A percentile compares a stretch with the other conserved stretches of the same genome.
These are phyloP conservation scores for Beauveria sp. DNA, from an alignment of 2,329 filamentous ascomycete species.

Conservation along the genomic window DNA sequence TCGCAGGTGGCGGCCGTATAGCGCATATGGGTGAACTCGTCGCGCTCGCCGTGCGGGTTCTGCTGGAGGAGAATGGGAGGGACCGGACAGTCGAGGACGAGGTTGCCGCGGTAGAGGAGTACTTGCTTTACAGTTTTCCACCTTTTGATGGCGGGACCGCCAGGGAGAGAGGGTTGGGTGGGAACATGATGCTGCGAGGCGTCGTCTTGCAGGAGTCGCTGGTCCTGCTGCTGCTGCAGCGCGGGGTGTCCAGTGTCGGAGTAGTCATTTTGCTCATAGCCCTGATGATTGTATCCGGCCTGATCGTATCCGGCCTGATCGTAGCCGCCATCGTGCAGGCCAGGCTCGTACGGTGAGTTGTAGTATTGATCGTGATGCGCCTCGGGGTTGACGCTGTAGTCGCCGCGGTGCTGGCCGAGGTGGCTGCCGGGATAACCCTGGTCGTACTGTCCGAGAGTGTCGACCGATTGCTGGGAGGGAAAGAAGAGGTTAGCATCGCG, in stretches of 20 bases:
- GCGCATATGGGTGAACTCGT: slow-evolving; percentile 86
- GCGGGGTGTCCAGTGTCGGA: slow-evolving; percentile 67
- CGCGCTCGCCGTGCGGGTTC: slow-evolving; percentile 82
- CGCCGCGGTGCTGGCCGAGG: slow-evolving; percentile 27
- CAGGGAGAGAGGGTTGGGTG: slow-evolving; percentile 42
- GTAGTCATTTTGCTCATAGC: slow-evolving; percentile 39
- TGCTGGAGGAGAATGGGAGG: slow-evolving; percentile 82
- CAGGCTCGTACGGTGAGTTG: slow-evolving; percentile 71
- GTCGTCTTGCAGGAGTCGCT: slow-evolving; percentile 39
- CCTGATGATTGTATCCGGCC: slow-evolving; percentile 1
- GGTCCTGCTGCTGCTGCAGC: slow-evolving; percentile 59
- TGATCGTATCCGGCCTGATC: slow-evolving; percentile 25
- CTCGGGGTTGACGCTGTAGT: slow-evolving; percentile 37
- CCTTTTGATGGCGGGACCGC: slow-evolving; percentile 54
- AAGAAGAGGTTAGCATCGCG: background rate
- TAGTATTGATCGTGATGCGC: slow-evolving; percentile 69
- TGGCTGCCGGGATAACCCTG: background rate
- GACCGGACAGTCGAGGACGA: slow-evolving; percentile 94
- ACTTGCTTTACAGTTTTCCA: slow-evolving; percentile 99
- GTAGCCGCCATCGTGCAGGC: slow-evolving; percentile 46
- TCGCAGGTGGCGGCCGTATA: slow-evolving; percentile 95
- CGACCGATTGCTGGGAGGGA: slow-evolving; percentile 40
- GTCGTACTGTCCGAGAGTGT: slow-evolving; percentile 20
- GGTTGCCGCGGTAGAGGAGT: slow-evolving; percentile 91
- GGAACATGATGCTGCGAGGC: slow-evolving; percentile 24